Conservation (phyloP, 1,139 yeast genomes). For the Yueomyces sp. region DNA sequence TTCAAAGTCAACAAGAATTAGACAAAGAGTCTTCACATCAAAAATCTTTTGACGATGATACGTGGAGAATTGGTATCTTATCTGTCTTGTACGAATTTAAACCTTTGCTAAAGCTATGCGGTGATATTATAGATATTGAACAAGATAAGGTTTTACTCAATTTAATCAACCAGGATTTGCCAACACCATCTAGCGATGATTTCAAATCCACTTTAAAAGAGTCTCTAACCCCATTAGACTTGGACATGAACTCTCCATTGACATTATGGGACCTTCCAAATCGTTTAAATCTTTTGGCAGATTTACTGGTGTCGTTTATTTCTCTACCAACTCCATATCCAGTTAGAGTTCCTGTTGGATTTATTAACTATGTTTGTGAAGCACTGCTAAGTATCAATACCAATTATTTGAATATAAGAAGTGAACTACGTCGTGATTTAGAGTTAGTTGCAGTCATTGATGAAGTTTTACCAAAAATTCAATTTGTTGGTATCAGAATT, state of each 20-base stretch:
- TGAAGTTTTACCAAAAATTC: slow-evolving; percentile 33
- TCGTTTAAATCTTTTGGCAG: slow-evolving; percentile 35
- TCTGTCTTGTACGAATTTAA: slow-evolving; percentile 34
- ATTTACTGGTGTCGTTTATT: slow-evolving; percentile 34
- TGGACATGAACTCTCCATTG: slow-evolving; percentile 46
- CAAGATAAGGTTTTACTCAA: slow-evolving; percentile 38
- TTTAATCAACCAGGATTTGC: slow-evolving; percentile 26
- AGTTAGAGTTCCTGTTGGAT: slow-evolving; percentile 44
- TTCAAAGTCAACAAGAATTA: slow-evolving; percentile 30
- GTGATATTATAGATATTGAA: slow-evolving; percentile 42
- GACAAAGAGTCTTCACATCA: slow-evolving; percentile 25
- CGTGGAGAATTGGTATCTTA: slow-evolving; percentile 36
- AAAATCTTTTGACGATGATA: slow-evolving; percentile 26
- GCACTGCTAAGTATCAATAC: slow-evolving; percentile 40
- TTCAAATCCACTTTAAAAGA: slow-evolving; percentile 17
- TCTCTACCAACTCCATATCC: slow-evolving; percentile 36
- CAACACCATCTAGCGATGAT: slow-evolving; percentile 12
- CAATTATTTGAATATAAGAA: slow-evolving; percentile 40
- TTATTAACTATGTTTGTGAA: slow-evolving; percentile 36
- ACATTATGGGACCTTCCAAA: slow-evolving; percentile 39
- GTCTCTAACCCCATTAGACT: slow-evolving; percentile 33
- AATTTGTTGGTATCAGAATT: slow-evolving; percentile 32
- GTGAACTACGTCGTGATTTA: slow-evolving; percentile 43
- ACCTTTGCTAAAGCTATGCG: slow-evolving; percentile 41
- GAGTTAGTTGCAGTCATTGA: slow-evolving; percentile 31